Evolutionary conservation across 768 basidiomycete species (phyloP), one percentile per base, ranked within the genome.

Genomic region (Hemileccinum impolitum): DNA sequence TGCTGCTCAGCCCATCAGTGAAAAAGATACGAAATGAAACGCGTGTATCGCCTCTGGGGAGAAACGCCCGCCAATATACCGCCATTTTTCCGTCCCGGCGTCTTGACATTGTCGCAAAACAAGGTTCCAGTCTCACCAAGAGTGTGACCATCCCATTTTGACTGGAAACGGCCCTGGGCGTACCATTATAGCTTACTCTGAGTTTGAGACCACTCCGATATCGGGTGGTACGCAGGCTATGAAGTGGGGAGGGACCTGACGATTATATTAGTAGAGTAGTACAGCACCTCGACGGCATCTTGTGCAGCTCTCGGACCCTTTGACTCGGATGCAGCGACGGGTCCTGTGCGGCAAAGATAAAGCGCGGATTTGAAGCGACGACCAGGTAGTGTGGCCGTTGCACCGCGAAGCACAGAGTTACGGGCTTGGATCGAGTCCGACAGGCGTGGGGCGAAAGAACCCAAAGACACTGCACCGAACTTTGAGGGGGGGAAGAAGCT

Each of bases 381-480:
- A 17, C 35, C 37, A 28, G 19, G 45, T 43, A 32, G 37, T 10
- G 17, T 25, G 30, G 34, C 32, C 15, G 18, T 39, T 26, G 45
- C 47, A 50, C 38, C 23, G 43, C 43, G 39, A 53, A 48, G 44
- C 41, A 30, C 40, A 42, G n/a, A 30, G n/a, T 42, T 18, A 28
- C 40, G n/a, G 40, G 17, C 4, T 17, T 36, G 18, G 37, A 30
- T 15, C 19, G 17, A 30, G 34, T 30, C 28, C 28, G 28, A 30
- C 9, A 23, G 31, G 38, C 17, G 39, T 28, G 30, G 40, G 46
- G 25, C 21, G 19, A 57, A 57, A 51, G 48, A 39, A 34, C 11
- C 46, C 35, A 28, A 42, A 15, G 21, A 46, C 61, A 57, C 57
- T 51, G 61, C 61, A 53, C 36, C 45, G 40, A 55, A 31, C 34